phyloP scores from a whole-genome alignment of 1,139 yeast genomes.

The Sugiyamaella novakii region DNA sequence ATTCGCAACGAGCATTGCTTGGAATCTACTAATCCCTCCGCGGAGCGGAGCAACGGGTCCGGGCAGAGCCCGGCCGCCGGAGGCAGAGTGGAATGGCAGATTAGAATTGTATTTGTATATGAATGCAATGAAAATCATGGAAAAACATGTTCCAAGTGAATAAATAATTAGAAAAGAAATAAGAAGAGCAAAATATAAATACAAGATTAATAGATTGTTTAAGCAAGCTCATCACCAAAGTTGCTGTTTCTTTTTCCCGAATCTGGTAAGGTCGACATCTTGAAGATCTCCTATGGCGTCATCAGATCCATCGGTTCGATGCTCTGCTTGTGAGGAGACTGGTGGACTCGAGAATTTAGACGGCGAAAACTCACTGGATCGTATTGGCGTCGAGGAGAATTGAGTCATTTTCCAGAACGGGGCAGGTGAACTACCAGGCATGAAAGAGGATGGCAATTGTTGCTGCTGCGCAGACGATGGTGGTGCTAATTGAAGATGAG shows the following conservation, averaged over 20 bases:
- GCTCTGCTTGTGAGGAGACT: constrained; percentile 24
- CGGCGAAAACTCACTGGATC: constrained; percentile 36
- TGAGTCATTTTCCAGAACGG: constrained; percentile 49
- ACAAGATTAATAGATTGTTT: constrained; percentile 5
- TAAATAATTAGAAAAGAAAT: constrained; percentile 14
- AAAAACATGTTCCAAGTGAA: constrained; percentile 13
- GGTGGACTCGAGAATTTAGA: constrained; percentile 41
- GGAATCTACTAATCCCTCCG: background rate
- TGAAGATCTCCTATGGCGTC: constrained; percentile 48
- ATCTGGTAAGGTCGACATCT: constrained; percentile 49
- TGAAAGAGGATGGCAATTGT: constrained; percentile 45
- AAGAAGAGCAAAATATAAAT: constrained; percentile 11
- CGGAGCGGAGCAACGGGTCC: background rate
- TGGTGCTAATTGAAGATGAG: constrained; percentile 42
- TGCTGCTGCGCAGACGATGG: constrained; percentile 47
- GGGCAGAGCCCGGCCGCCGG: background rate
- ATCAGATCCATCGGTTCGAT: constrained; percentile 29
- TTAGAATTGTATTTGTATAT: constrained; percentile 7
- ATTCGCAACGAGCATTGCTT: too few species aligned
- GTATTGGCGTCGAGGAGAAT: constrained; percentile 43
- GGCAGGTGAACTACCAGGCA: constrained; percentile 47
- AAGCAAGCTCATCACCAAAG: constrained; percentile 6
- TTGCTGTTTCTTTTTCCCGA: constrained; percentile 18
- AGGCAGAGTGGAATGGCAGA: background rate
- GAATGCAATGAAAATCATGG: constrained; percentile 4